These are phyloP conservation scores for Acanthamoeba castellanii DNA, from an alignment of 208 protist species.

Conservation along the genomic window DNA sequence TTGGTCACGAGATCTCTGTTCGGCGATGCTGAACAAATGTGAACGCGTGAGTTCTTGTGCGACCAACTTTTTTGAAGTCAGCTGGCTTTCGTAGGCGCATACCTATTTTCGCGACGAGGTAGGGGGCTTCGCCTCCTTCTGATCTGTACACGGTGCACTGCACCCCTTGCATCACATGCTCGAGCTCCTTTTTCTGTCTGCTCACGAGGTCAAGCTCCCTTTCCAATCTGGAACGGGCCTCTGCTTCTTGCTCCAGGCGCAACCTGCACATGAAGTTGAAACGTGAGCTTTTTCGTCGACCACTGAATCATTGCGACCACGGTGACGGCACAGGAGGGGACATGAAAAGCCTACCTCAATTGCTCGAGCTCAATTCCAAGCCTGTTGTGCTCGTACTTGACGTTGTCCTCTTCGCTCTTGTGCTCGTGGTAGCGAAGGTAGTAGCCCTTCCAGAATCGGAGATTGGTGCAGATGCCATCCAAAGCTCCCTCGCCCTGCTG, in stretches of 20 bases:
- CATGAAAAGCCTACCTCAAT: not conserved
- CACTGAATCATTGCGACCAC: too few species aligned
- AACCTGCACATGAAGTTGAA: not conserved
- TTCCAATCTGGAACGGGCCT: constrained; percentile 46
- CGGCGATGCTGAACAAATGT: not conserved
- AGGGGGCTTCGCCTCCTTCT: constrained; percentile 71
- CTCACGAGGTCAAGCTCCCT: constrained; percentile 24
- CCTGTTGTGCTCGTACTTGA: constrained; percentile 62
- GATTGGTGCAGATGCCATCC: constrained; percentile 17
- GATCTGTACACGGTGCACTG: constrained; percentile 74
- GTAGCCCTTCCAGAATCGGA: constrained; percentile 73
- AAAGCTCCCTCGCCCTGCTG: not conserved
- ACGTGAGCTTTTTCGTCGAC: too few species aligned
- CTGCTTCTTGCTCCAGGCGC: not conserved
- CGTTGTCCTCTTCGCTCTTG: constrained; percentile 58
- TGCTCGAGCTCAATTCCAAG: not conserved
- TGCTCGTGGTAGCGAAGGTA: constrained; percentile 71
- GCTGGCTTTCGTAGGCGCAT: not conserved
- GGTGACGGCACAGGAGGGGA: not conserved
- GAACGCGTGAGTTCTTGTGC: not conserved
- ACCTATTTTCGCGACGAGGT: constrained; percentile 71
- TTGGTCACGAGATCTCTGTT: constrained; percentile 69
- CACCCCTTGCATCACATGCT: constrained; percentile 68
- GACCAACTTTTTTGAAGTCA: not conserved
- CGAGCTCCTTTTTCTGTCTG: constrained; percentile 60